These are phyloP conservation scores for Capsella bursapastoris DNA, from an alignment of 345 rosid genomes.

Conservation along the genomic window DNA sequence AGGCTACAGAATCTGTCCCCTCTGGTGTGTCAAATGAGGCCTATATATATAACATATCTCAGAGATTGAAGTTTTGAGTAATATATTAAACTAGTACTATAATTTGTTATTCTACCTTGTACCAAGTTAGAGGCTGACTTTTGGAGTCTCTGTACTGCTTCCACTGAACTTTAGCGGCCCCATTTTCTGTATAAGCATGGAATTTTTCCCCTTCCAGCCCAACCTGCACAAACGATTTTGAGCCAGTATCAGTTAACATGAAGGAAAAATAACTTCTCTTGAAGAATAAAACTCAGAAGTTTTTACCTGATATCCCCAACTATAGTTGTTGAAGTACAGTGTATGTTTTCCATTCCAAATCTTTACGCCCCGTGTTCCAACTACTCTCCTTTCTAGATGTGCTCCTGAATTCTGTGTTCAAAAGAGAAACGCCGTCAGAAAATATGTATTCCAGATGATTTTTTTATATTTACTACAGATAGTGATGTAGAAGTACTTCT, in stretches of 20 bases:
- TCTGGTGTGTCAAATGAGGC: slow-evolving; percentile 64
- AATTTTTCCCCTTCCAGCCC: slow-evolving; percentile 70
- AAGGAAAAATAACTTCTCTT: slow-evolving; percentile 26
- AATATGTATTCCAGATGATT: slow-evolving; percentile 13
- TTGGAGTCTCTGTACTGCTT: slow-evolving; percentile 47
- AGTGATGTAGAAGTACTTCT: slow-evolving; percentile 20
- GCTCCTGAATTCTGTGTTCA: slow-evolving; percentile 66
- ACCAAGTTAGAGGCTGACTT: slow-evolving; percentile 66
- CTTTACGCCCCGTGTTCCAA: slow-evolving; percentile 56
- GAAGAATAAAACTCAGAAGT: not conserved
- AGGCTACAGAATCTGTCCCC: slow-evolving; percentile 60
- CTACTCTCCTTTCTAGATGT: slow-evolving; percentile 59
- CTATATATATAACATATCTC: slow-evolving; percentile 39
- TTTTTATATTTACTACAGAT: not conserved
- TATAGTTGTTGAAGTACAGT: slow-evolving; percentile 49
- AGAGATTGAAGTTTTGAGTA: slow-evolving; percentile 21
- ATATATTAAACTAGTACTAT: slow-evolving; percentile 8
- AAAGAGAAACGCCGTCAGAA: slow-evolving; percentile 20
- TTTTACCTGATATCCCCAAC: slow-evolving; percentile 80
- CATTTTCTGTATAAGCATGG: slow-evolving; percentile 51
- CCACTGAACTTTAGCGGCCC: slow-evolving; percentile 60
- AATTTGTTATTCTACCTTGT: slow-evolving; percentile 59
- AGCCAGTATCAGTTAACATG: slow-evolving; percentile 29
- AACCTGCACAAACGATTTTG: slow-evolving; percentile 49
- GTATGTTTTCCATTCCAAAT: slow-evolving; percentile 42